These are phyloP conservation scores for Sporisorium iseilematis-ciliati DNA, from an alignment of 1,284 basidiomycete genomes.

Conservation along the genomic window DNA sequence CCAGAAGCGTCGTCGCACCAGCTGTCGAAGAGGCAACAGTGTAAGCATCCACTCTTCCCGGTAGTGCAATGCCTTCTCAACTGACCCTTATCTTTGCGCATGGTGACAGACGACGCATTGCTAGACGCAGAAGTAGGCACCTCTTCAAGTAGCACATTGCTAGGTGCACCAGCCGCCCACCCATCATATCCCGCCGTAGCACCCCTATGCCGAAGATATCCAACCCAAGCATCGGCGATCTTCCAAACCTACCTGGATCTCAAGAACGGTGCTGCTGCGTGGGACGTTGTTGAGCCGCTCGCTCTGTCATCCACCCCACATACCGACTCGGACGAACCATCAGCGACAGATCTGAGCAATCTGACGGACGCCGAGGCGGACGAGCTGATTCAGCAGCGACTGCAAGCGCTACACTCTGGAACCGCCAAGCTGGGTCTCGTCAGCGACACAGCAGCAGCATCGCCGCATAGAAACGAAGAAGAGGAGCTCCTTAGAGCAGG, in stretches of 20 bases:
- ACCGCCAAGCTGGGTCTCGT: slow-evolving; percentile 11
- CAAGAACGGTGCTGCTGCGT: slow-evolving; percentile 56
- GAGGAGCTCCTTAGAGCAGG: slow-evolving; percentile 11
- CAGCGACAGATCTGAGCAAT: slow-evolving; percentile 6
- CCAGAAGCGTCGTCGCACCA: slow-evolving; percentile 28
- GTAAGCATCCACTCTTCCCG: slow-evolving; percentile 7
- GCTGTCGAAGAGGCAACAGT: slow-evolving; percentile 42
- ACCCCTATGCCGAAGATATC: slow-evolving; percentile 49
- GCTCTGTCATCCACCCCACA: background rate
- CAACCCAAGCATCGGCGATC: slow-evolving; percentile 63
- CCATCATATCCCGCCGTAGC: slow-evolving; percentile 42
- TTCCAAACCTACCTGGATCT: slow-evolving; percentile 69
- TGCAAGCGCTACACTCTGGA: background rate
- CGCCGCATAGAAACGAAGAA: background rate
- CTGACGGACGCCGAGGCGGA: slow-evolving; percentile 30
- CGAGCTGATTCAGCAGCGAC: slow-evolving; percentile 8
- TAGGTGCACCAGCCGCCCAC: slow-evolving; percentile 31
- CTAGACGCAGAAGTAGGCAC: slow-evolving; percentile 27
- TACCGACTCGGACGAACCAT: too few relatives aligned
- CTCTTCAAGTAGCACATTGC: background rate
- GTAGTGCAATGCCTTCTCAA: background rate
- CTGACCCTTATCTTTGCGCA: background rate
- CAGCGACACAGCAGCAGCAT: background rate
- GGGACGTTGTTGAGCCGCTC: slow-evolving; percentile 54
- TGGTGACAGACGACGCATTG: slow-evolving; percentile 28